Base-by-base conservation (phyloP, 306 rosid species). In the Vachellia pachyceras region DNA sequence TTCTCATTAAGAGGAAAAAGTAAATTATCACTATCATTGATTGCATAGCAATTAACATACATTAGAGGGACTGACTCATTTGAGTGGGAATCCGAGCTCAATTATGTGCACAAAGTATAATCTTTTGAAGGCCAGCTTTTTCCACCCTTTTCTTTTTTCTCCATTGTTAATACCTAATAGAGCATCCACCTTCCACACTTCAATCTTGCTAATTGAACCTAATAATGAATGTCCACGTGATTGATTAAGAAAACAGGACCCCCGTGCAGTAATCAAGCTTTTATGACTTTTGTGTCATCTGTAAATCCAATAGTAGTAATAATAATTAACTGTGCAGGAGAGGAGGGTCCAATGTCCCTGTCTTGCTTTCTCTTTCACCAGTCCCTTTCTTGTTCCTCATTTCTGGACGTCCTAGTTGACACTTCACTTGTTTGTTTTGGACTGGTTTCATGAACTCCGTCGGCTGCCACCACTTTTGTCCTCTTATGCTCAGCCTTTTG, bases 341-440 rank as follows among this genome's bases (percentile, higher is more conserved):
- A 25, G 66, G 75, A 10, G 80, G 77, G 65, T 29, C 86, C 66
- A 42, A 20, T n/a, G 82, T 78, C 75, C 50, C 63, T 72, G 42
- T 36, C 12, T 13, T 10, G 67, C 23, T 75, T 78, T 57, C 22
- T 44, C 49, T 33, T 15, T 58, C 18, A 71, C 7, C 40, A 29
- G 45, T 45, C 83, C 55, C 23, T 54, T 75, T 74, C 55, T 6
- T 29, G 29, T 50, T 46, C 29, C 54, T 42, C 46, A 47, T 47
- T 5, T 33, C 3, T 61, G 40, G n/a, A 5, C 36, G 20, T n/a
- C 20, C n/a, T 60, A 73, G 54, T 23, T 60, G 67, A 78, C 65
- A 47, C 50, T 52, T 72, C 63, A 41, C 10, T 66, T 79, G 17
- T 66, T 4, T 18, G 73, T 73, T 73, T 72, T 72, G 79, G 76